Percentiles rank a stretch among this genome's conserved stretches.
Evolutionary conservation across 1,284 basidiomycete genomes (phyloP).

Genomic region (Athelia sp.): DNA sequence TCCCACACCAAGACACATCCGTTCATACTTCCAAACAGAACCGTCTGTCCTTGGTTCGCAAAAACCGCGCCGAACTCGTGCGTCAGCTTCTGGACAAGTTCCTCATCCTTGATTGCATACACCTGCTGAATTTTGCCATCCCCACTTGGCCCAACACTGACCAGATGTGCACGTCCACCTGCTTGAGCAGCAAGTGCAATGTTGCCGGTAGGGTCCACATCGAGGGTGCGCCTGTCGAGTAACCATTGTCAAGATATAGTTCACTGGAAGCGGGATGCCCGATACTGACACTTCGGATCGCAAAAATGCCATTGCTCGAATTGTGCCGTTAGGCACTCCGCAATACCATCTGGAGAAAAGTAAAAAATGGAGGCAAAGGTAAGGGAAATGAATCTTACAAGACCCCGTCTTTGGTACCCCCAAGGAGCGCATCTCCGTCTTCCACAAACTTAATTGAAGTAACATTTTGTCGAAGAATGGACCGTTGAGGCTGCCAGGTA

Average conservation of each 20-base stretch:
- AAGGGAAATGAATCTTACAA: conserved; percentile 40
- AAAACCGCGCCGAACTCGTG: conserved; percentile 46
- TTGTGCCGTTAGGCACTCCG: conserved; percentile 56
- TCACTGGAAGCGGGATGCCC: conserved; percentile 5
- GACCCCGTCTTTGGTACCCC: conserved; percentile 63
- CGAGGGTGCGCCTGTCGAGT: conserved; percentile 45
- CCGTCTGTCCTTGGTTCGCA: conserved; percentile 40
- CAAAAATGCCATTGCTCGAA: conserved; percentile 52
- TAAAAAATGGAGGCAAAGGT: conserved; percentile 3
- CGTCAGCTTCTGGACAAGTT: conserved; percentile 20
- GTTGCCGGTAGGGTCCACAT: conserved; percentile 38
- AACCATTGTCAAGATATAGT: conserved; percentile 3
- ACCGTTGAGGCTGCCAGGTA: conserved; percentile 53
- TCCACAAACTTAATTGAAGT: conserved; percentile 57
- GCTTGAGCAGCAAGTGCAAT: conserved; percentile 48
- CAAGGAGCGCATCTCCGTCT: conserved; percentile 56
- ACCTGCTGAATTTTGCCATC: conserved; percentile 47
- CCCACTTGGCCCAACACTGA: conserved; percentile 40
- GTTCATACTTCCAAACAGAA: conserved; percentile 49
- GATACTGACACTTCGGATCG: conserved; percentile 48
- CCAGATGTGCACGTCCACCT: conserved; percentile 42
- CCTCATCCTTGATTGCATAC: conserved; percentile 37
- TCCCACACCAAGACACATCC: conserved; percentile 59
- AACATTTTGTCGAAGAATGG: conserved; percentile 55
- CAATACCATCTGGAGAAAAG: conserved; percentile 49